These are phyloP conservation scores for Daedaleopsis sinensis DNA, from an alignment of 768 basidiomycete species.

Conservation along the genomic window DNA sequence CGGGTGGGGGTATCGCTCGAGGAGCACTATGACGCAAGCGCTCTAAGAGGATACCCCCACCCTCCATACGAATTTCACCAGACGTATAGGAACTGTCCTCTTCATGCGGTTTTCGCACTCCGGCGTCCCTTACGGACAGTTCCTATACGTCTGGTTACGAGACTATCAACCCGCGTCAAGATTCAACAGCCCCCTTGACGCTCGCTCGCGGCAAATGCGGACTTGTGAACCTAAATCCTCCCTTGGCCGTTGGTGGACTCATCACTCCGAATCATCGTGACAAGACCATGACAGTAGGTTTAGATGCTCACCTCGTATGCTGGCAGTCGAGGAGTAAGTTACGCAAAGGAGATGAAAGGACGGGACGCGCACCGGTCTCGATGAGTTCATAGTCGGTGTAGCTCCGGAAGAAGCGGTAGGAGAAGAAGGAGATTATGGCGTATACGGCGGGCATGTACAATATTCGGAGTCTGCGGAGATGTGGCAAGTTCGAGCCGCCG, in stretches of 20 bases:
- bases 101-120: too few species aligned
- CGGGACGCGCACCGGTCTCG: constrained; percentile 45
- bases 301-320: constrained; percentile 64
- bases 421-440: constrained; percentile 82
- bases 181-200: too few species aligned
- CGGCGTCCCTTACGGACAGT: too few species aligned
- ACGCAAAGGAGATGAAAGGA: constrained; percentile 22
- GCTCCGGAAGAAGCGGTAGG: constrained; percentile 80
- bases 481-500: background rate
- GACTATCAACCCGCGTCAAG: too few species aligned
- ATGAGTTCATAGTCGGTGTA: constrained; percentile 67
- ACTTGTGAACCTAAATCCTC: too few species aligned
- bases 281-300: background rate
- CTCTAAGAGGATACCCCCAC: too few species aligned
- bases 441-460: constrained; percentile 86
- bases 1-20: too few species aligned
- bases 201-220: too few species aligned
- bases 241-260: background rate
- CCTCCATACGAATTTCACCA: too few species aligned
- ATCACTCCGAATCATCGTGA: background rate
- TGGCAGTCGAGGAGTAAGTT: constrained; percentile 40
- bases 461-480: constrained; percentile 60
- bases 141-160: too few species aligned
- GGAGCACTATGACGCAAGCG: too few species aligned
- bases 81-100: too few species aligned